Percentiles rank a stretch among this genome's conserved stretches.
Conservation (phyloP, 2,329 filamentous ascomycete genomes). For the Penicillium decumbens region DNA sequence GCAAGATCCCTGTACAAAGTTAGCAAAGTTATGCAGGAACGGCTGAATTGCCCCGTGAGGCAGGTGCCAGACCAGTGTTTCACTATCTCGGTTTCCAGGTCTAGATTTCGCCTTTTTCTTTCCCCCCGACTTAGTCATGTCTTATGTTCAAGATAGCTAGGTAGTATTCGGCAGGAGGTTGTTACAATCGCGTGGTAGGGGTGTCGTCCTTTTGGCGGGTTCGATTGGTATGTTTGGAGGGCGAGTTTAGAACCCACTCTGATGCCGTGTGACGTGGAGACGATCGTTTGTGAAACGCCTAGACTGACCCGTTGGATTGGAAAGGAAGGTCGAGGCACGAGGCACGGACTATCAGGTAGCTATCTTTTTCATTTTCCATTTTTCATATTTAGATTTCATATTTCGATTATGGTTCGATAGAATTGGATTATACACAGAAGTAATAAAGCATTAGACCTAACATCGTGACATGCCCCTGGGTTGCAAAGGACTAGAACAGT, state of each 20-base stretch:
- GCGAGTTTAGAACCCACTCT: neutral
- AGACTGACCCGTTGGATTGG: neutral
- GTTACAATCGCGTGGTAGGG: neutral
- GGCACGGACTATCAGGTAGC: neutral
- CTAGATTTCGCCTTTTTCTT: no score
- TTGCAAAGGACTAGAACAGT: neutral
- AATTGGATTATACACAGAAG: neutral
- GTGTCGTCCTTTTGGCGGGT: no score
- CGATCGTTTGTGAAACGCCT: neutral
- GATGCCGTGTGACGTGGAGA: neutral
- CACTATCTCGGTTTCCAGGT: neutral
- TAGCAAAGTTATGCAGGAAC: constrained; percentile 3
- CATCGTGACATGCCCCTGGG: neutral
- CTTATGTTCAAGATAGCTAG: neutral
- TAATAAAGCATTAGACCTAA: constrained; percentile 2
- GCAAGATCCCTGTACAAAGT: neutral
- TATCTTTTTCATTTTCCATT: neutral
- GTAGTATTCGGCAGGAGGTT: neutral
- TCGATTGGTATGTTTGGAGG: neutral
- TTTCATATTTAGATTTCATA: neutral
- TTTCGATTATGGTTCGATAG: constrained; percentile 1
- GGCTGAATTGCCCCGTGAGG: neutral
- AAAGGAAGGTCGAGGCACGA: neutral
- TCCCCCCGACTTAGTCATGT: neutral
- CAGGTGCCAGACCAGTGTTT: neutral